Evolutionary conservation across 225 moss, liverwort and hornwort species (phyloP).

Genomic region (Pseudoscleropodium purum): DNA sequence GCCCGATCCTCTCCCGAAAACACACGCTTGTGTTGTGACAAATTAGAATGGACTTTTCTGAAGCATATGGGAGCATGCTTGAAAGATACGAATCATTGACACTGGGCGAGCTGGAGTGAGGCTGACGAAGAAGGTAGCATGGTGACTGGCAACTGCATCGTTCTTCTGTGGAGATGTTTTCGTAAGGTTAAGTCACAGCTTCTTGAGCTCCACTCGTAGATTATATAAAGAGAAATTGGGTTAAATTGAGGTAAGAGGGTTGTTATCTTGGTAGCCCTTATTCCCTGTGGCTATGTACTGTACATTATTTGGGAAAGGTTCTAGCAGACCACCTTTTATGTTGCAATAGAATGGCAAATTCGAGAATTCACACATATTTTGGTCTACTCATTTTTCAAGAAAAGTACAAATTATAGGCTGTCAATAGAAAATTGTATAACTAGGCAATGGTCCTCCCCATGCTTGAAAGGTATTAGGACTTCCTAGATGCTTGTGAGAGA

Average conservation of each 20-base stretch:
- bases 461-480: neutral
- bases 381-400: neutral
- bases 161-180: neutral
- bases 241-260: neutral
- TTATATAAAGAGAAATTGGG: neutral
- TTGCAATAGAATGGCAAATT: neutral
- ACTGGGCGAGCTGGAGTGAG: neutral
- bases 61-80: neutral
- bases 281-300: neutral
- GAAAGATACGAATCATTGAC: neutral
- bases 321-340: neutral
- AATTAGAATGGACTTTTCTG: neutral
- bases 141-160: neutral
- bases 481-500: neutral
- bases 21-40: neutral
- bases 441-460: neutral
- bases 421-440: neutral
- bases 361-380: neutral
- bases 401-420: neutral
- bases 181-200: neutral
- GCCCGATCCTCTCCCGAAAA: conserved; percentile 2
- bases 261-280: neutral
- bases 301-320: neutral
- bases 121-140: neutral
- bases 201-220: neutral